Base-by-base conservation (phyloP, 495 filamentous ascomycete genomes). In the Tirmania nivea region DNA sequence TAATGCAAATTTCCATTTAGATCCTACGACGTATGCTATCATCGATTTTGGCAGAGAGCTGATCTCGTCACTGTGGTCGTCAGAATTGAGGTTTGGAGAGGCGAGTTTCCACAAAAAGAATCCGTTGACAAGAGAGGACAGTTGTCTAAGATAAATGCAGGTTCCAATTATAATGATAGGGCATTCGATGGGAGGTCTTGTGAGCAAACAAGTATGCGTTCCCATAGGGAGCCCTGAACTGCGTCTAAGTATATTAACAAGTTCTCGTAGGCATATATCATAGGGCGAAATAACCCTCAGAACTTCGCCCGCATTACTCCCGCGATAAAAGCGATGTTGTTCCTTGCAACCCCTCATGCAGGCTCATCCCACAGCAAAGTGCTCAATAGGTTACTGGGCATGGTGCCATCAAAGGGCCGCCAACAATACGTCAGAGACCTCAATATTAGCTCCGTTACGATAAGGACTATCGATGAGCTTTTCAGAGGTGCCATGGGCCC, bases 151-250 rank as follows among this genome's bases (percentile, higher is more conserved):
- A 20, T 39, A 1, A 16, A 14, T n/a, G 19, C 12, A 63, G 63
- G 63, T 57, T 2, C 62, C 61, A 0, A 64, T 67, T 48, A 56
- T 67, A 0, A 50, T 67, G 11, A 54, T 67, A 10, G 61, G 51
- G 36, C 65, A 67, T 19, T 61, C 57, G 45, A 66, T 67, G 65
- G 65, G 65, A 10, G 65, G 65, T 1, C 54, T 64, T 3, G 62
- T 66, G 6, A 56, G 58, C 11, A 67, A 67, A 31, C 57, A 63
- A 58, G 63, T 64, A 54, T 19, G 55, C 10, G 12, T 45, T 45
- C 12, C 3, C 39, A 14, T 5, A 19, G 1, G 39, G 9, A 8
- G 2, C 39, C 9, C 0, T 7, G 34, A 42, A 50, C 54, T 39
- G n/a, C n/a, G n/a, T n/a, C n/a, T n/a, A n/a, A n/a, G n/a, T n/a